phyloP scores from a whole-genome alignment of 331 rosid genomes.

The Malus hybrid region DNA sequence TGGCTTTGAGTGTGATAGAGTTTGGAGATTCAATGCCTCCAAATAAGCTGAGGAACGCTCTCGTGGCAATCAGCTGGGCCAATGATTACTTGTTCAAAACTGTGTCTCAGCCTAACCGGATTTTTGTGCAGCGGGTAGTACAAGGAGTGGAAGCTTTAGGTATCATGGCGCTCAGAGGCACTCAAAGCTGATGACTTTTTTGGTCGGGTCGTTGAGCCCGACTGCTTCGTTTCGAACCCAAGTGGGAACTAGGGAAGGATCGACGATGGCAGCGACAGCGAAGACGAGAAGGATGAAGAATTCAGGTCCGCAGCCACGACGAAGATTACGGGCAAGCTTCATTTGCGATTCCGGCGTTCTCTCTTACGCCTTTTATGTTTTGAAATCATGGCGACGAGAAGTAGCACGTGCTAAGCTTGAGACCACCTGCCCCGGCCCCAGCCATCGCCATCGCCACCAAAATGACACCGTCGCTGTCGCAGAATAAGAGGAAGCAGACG shows the following conservation, averaged over 20 bases:
- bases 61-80: constrained; percentile 76
- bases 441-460: neutral
- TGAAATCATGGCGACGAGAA: constrained; percentile 16
- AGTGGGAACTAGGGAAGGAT: constrained; percentile 66
- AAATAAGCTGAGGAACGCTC: constrained; percentile 38
- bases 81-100: constrained; percentile 81
- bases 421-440: constrained; percentile 16
- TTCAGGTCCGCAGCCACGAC: constrained; percentile 16
- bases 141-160: constrained; percentile 12
- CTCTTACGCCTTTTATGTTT: constrained; percentile 66
- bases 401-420: constrained; percentile 30
- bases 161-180: constrained; percentile 14
- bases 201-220: constrained; percentile 15
- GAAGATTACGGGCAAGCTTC: constrained; percentile 30
- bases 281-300: constrained; percentile 35
- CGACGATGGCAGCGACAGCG: constrained; percentile 56
- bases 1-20: constrained; percentile 90
- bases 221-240: constrained; percentile 8
- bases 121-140: constrained; percentile 58
- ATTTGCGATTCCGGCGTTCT: constrained; percentile 39
- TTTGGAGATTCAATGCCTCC: constrained; percentile 82
- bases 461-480: constrained; percentile 8
- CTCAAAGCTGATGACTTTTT: constrained; percentile 20
- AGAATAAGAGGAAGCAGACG: constrained; percentile 36
- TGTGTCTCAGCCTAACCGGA: constrained; percentile 71